phyloP scores from a whole-genome alignment of 108 stramenopile species.

The Phaeodactylum tricornutum region DNA sequence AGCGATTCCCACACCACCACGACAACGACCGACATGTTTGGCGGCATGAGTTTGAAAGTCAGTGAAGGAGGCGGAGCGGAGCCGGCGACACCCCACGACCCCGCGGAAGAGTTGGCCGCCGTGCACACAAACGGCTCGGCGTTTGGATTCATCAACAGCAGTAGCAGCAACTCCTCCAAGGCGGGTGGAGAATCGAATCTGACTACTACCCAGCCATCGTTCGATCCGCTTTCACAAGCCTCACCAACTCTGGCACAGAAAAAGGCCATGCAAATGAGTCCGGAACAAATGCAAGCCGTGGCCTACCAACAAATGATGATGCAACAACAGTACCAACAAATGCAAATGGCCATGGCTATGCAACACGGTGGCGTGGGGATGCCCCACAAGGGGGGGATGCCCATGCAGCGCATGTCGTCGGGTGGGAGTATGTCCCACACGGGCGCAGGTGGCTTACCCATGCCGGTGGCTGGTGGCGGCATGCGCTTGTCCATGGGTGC shows the following conservation, averaged over 20 bases:
- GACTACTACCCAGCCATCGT: conserved; percentile 15
- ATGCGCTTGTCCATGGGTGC: conserved; percentile 48
- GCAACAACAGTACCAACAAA: conserved; percentile 69
- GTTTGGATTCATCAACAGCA: conserved; percentile 67
- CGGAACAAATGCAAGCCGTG: conserved; percentile 75
- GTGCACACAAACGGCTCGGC: conserved; percentile 35
- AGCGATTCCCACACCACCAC: not conserved
- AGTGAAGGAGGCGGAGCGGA: not conserved
- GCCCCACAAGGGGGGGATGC: conserved; percentile 1
- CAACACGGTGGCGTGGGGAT: conserved; percentile 13
- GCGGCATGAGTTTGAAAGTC: conserved; percentile 30
- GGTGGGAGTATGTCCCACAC: conserved; percentile 16
- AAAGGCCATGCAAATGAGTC: conserved; percentile 30
- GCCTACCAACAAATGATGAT: conserved; percentile 72
- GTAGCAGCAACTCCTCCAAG: conserved; percentile 18
- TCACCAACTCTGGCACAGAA: conserved; percentile 4
- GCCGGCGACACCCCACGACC: not conserved
- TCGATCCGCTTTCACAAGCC: conserved; percentile 48
- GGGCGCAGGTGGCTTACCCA: conserved; percentile 10
- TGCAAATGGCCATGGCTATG: conserved; percentile 57
- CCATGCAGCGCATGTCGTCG: conserved; percentile 10
- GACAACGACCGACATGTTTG: conserved; percentile 30
- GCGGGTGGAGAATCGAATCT: no score
- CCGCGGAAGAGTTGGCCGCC: conserved; percentile 5
- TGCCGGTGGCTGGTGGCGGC: conserved; percentile 28